Evolutionary conservation across 148 eudicot genomes (phyloP).

Genomic region (Dianthus caryophyllus): DNA sequence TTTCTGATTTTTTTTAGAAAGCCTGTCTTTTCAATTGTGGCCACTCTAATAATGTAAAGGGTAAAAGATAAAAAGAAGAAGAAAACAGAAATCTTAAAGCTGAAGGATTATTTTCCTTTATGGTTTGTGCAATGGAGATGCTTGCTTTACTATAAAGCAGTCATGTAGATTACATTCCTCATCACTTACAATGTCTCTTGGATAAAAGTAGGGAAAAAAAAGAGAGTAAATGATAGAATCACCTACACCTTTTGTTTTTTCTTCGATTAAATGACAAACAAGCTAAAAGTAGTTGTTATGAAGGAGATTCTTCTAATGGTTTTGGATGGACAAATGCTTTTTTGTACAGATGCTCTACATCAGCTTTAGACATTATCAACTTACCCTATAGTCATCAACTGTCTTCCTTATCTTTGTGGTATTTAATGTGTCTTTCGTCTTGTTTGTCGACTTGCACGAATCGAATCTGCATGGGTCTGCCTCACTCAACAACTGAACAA

Average conservation of each 20-base stretch:
- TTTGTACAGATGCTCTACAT: conserved; percentile 40
- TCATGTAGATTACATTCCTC: conserved; percentile 40
- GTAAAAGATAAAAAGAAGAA: conserved; percentile 16
- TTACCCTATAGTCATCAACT: conserved; percentile 26
- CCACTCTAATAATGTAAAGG: conserved; percentile 37
- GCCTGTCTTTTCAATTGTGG: conserved; percentile 37
- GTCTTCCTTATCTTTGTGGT: conserved; percentile 34
- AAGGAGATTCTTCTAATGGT: conserved; percentile 25
- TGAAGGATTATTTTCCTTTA: conserved; percentile 48
- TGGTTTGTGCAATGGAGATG: conserved; percentile 47
- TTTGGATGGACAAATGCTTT: conserved; percentile 25
- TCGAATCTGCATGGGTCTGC: conserved; percentile 67
- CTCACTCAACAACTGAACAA: conserved; percentile 66
- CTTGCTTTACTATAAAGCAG: conserved; percentile 62
- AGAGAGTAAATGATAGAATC: conserved; percentile 32
- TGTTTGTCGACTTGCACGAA: conserved; percentile 44
- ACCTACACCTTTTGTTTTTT: conserved; percentile 28
- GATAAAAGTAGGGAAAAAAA: conserved; percentile 25
- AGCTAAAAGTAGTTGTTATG: conserved; percentile 26
- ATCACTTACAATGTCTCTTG: conserved; percentile 53
- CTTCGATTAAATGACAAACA: conserved; percentile 18
- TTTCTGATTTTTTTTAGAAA: conserved; percentile 21
- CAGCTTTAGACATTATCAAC: conserved; percentile 22
- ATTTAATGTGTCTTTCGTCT: conserved; percentile 40
- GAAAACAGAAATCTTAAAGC: conserved; percentile 35